Percentiles rank a stretch among this genome's conserved stretches.
Evolutionary conservation across 169 alveolate species (phyloP).

Genomic region (Plasmodium coatneyi): DNA sequence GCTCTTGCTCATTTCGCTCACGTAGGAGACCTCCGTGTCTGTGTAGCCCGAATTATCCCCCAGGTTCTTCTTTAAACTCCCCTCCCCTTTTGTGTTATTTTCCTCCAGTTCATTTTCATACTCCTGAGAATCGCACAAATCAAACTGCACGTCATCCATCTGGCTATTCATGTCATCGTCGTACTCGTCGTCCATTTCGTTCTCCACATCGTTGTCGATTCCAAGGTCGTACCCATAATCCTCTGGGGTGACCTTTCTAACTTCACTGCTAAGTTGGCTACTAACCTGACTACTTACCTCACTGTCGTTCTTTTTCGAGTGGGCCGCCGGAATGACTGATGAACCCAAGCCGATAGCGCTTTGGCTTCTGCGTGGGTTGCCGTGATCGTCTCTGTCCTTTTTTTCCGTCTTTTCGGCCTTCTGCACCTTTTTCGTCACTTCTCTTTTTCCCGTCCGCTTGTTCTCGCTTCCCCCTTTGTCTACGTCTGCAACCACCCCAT

Average conservation of each 20-base stretch:
- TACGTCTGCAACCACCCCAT: neutral
- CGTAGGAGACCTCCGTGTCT: conserved; percentile 32
- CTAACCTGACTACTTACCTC: neutral
- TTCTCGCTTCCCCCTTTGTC: neutral
- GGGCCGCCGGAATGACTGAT: neutral
- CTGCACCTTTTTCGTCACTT: neutral
- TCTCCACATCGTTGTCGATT: neutral
- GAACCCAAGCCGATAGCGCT: neutral
- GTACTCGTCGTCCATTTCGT: neutral
- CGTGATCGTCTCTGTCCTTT: neutral
- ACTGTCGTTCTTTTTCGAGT: neutral
- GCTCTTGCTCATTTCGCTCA: conserved; percentile 14
- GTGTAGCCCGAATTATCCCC: neutral
- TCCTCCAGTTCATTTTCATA: conserved; percentile 3
- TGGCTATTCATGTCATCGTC: conserved; percentile 5
- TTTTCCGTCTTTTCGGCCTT: neutral
- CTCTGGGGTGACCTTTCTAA: neutral
- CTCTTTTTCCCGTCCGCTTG: neutral
- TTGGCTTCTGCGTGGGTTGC: neutral
- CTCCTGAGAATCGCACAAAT: neutral
- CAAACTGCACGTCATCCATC: neutral
- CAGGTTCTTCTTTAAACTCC: neutral
- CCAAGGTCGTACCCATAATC: neutral
- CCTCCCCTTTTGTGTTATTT: neutral
- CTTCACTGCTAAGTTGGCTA: neutral